These are phyloP conservation scores for Xylariomycetidae sp. DNA, from an alignment of 2,329 filamentous ascomycete genomes.

Conservation along the genomic window DNA sequence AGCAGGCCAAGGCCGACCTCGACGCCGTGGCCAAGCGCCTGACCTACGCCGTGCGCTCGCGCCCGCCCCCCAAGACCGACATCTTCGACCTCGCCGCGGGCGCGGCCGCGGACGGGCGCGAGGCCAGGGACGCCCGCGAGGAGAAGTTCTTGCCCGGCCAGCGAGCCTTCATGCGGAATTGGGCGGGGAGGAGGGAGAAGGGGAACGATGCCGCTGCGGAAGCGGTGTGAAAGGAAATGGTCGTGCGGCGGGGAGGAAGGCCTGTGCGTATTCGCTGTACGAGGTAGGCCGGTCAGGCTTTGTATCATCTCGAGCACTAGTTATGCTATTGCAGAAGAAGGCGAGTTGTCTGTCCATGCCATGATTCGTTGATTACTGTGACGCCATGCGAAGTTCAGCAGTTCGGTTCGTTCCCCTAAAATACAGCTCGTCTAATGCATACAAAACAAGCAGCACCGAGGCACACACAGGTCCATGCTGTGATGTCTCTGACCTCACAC, in stretches of 20 bases:
- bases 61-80: conserved; percentile 45
- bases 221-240: not conserved
- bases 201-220: not conserved
- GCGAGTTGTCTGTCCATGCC: too few relatives aligned
- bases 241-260: not conserved
- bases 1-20: conserved; percentile 70
- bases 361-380: too few relatives aligned
- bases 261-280: conserved; percentile 3
- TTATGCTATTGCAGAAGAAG: too few relatives aligned
- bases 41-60: conserved; percentile 63
- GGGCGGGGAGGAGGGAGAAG: conserved; percentile 14
- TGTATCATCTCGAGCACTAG: too few relatives aligned
- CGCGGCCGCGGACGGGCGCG: not conserved
- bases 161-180: conserved; percentile 45
- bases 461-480: conserved; percentile 5
- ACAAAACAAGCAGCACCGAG: conserved; percentile 6
- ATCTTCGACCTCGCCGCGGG: conserved; percentile 38
- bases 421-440: conserved; percentile 17
- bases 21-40: conserved; percentile 72
- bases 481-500: conserved; percentile 1
- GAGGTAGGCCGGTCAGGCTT: too few relatives aligned
- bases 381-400: too few relatives aligned
- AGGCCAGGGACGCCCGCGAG: conserved; percentile 11
- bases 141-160: conserved; percentile 38
- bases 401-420: too few relatives aligned